phyloP scores from a whole-genome alignment of 208 protist genomes.

The Wallacemonas sp. region DNA sequence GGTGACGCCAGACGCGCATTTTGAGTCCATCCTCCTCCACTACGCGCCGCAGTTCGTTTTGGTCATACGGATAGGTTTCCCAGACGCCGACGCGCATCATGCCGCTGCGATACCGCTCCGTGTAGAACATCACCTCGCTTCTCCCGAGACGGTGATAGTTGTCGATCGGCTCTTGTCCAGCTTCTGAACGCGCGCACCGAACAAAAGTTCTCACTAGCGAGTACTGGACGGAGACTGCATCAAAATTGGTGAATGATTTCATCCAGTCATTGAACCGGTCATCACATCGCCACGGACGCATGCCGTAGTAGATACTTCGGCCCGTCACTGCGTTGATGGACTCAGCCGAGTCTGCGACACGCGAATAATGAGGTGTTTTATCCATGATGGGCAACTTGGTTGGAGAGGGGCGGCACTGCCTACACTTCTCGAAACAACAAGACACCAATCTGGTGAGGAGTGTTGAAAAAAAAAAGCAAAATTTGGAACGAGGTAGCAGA shows the following conservation, averaged over 20 bases:
- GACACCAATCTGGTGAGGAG: neutral
- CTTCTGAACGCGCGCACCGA: conserved; percentile 56
- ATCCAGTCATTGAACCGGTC: conserved; percentile 85
- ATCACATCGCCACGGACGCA: conserved; percentile 82
- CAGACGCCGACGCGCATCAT: conserved; percentile 75
- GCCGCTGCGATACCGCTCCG: conserved; percentile 67
- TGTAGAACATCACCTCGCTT: conserved; percentile 82
- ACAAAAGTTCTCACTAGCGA: conserved; percentile 34
- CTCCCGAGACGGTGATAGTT: conserved; percentile 61
- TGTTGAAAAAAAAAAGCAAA: conserved; percentile 17
- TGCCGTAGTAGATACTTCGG: conserved; percentile 81
- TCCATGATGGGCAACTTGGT: conserved; percentile 26
- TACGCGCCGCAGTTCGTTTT: conserved; percentile 64
- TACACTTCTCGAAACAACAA: conserved; percentile 15
- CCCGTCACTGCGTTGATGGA: conserved; percentile 78
- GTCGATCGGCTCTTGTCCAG: conserved; percentile 60
- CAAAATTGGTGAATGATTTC: conserved; percentile 58
- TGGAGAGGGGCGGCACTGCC: neutral
- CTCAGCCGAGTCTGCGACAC: conserved; percentile 60
- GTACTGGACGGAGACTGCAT: conserved; percentile 44
- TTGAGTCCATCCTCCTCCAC: conserved; percentile 76
- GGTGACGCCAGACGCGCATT: conserved; percentile 87
- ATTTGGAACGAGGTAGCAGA: no score
- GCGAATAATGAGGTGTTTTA: conserved; percentile 61
- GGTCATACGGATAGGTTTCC: conserved; percentile 81